Evolutionary conservation across 2,329 filamentous ascomycete genomes (phyloP).

Genomic region (Fragosphaeria purpurea): DNA sequence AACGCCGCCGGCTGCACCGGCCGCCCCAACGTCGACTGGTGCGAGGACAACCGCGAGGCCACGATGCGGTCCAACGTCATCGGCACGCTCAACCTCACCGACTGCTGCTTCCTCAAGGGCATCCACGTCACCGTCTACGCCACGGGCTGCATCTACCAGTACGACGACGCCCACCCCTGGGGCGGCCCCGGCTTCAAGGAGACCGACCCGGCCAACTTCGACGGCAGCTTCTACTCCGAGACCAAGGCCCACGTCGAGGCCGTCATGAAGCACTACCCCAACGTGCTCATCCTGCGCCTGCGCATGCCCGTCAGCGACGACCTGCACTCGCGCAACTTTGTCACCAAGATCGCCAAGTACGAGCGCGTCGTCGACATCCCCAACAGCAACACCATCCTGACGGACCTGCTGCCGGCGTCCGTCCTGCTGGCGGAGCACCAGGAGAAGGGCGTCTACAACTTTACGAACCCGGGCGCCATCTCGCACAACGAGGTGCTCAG

Average conservation of each 20-base stretch:
- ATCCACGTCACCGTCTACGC: constrained; percentile 58
- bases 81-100: constrained; percentile 52
- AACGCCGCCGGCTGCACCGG: constrained; percentile 59
- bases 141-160: constrained; percentile 58
- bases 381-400: constrained; percentile 58
- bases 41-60: constrained; percentile 58
- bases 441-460: constrained; percentile 58
- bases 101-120: constrained; percentile 46
- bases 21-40: constrained; percentile 61
- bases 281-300: constrained; percentile 53
- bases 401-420: constrained; percentile 53
- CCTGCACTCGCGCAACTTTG: constrained; percentile 55
- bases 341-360: constrained; percentile 59
- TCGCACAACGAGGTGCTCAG: constrained; percentile 59
- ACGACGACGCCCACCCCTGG: constrained; percentile 50
- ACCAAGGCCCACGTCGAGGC: constrained; percentile 58
- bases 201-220: constrained; percentile 54
- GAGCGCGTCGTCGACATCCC: constrained; percentile 56
- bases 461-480: constrained; percentile 60
- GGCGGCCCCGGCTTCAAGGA: constrained; percentile 51
- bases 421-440: constrained; percentile 95
- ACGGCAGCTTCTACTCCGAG: constrained; percentile 57
- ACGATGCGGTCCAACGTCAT: constrained; percentile 59
- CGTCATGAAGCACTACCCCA: constrained; percentile 52
- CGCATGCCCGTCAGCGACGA: constrained; percentile 62